Percentiles rank a stretch among this genome's conserved stretches.
Conservation (phyloP, 139 green algal species). For the Picochlorum sp. region DNA sequence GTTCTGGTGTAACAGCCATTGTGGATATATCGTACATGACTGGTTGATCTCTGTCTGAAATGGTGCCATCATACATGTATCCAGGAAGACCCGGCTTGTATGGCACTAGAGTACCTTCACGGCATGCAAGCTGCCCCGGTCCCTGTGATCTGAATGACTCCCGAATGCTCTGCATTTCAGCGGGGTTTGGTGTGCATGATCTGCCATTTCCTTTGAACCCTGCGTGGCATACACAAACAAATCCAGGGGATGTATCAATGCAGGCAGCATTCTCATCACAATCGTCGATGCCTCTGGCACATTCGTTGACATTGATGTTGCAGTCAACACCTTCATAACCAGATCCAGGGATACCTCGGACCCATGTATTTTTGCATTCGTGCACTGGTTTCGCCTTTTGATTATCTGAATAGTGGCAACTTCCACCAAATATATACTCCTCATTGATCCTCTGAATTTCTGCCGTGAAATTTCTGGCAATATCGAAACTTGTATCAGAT, state of each 20-base stretch:
- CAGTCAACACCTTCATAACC: slow-evolving; percentile 35
- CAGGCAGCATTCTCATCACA: slow-evolving; percentile 38
- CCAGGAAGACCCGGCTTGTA: slow-evolving; percentile 36
- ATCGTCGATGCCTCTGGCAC: slow-evolving; percentile 22
- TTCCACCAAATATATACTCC: neutral
- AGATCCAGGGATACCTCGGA: slow-evolving; percentile 12
- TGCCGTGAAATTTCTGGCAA: slow-evolving; percentile 12
- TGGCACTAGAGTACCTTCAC: slow-evolving; percentile 30
- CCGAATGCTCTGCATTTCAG: slow-evolving; percentile 4
- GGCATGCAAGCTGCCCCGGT: slow-evolving; percentile 26
- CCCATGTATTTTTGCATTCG: neutral
- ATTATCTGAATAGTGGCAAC: neutral
- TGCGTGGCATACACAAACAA: slow-evolving; percentile 35
- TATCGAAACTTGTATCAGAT: slow-evolving; percentile 17
- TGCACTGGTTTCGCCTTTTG: neutral
- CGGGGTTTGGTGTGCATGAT: neutral
- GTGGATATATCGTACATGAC: slow-evolving; percentile 7
- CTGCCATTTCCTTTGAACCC: slow-evolving; percentile 31
- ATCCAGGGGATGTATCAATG: slow-evolving; percentile 36
- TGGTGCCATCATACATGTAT: slow-evolving; percentile 38
- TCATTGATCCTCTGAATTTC: slow-evolving; percentile 19
- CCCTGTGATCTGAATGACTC: slow-evolving; percentile 25
- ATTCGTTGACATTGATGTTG: slow-evolving; percentile 50
- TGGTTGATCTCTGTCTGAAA: too few species aligned
- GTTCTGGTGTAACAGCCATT: slow-evolving; percentile 2